Percentiles rank a stretch among this genome's conserved stretches.
These are phyloP conservation scores for Myxozyma monticola DNA, from an alignment of 805 yeast species.

Conservation along the genomic window DNA sequence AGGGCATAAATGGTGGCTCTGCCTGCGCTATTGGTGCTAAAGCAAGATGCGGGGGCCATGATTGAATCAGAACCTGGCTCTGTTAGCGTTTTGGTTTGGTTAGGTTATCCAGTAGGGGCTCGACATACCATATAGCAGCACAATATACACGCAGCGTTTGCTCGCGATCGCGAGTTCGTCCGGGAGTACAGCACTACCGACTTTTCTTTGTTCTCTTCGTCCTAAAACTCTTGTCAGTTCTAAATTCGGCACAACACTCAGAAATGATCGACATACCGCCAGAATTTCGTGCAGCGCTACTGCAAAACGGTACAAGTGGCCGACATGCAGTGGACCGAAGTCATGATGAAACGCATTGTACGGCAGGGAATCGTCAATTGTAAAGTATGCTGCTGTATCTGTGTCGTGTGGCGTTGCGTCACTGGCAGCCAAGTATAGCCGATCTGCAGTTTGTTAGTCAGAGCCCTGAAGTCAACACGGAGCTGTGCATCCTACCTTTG, in stretches of 20 bases:
- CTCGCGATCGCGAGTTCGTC: conserved; percentile 74
- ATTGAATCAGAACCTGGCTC: conserved; percentile 69
- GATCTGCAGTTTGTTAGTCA: conserved; percentile 35
- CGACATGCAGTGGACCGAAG: conserved; percentile 94
- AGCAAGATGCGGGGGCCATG: conserved; percentile 98
- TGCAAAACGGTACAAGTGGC: conserved; percentile 91
- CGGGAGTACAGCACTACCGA: conserved; percentile 90
- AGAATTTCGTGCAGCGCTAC: conserved; percentile 88
- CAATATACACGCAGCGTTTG: conserved; percentile 91
- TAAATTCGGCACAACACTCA: background rate
- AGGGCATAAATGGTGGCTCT: conserved; percentile 90
- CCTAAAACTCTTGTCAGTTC: conserved; percentile 36
- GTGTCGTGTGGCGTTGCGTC: conserved; percentile 78
- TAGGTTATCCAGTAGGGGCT: background rate
- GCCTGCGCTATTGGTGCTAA: conserved; percentile 90
- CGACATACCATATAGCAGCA: conserved; percentile 77
- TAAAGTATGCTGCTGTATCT: conserved; percentile 73
- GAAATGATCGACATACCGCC: conserved; percentile 44
- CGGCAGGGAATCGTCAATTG: conserved; percentile 88
- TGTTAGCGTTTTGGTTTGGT: background rate
- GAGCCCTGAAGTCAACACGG: background rate
- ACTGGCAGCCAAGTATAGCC: conserved; percentile 88
- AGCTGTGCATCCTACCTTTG: conserved; percentile 32
- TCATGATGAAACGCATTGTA: conserved; percentile 95
- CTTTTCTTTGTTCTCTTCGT: conserved; percentile 75